Base-by-base conservation (phyloP, 2,329 filamentous ascomycete genomes). In the Apiospora rasikravindrae region DNA sequence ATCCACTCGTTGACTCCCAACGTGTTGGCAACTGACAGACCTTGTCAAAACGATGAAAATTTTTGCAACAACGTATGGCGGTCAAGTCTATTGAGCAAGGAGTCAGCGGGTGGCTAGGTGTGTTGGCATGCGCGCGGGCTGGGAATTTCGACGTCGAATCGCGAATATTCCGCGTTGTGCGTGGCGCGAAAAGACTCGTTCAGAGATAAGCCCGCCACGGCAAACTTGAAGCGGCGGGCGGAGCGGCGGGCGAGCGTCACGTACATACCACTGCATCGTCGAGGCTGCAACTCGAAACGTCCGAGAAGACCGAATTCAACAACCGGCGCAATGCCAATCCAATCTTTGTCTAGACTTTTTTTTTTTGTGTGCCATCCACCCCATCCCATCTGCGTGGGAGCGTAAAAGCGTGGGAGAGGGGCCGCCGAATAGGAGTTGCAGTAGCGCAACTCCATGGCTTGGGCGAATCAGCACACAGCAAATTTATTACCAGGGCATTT, bases 91-190 rank as follows among this genome's bases (percentile, higher is more conserved):
- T 64, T 64, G 57, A n/a, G 19, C 10, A 64, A 22, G 19, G 57
- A 40, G 57, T 64, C 57, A 64, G 8, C 10, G 33, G 13, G 29
- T 64, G 8, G 57, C 57, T 40, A 14, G 57, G 33, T 64, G 57
- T 64, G 57, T 22, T 64, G 57, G 57, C 33, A 40, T 22, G 47
- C 47, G 57, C 14, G 51, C 51, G 51, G 51, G 57, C 22, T 64
- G 33, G 33, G 57, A 40, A 64, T 64, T 64, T 64, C 57, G 57
- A 64, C 19, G 33, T 64, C 33, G 57, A 64, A 40, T 64, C 57
- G 57, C 57, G 57, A 64, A 64, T 64, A 64, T 64, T 64, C 57
- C 57, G 57, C 19, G 57, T 64, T 64, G 57, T 64, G 57, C 57
- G 57, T 64, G 57, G 57, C 33, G 57, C 57, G 57, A 64, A 40